Conservation (phyloP, 257 asterid species). For the Nicotiana sylvestris region DNA sequence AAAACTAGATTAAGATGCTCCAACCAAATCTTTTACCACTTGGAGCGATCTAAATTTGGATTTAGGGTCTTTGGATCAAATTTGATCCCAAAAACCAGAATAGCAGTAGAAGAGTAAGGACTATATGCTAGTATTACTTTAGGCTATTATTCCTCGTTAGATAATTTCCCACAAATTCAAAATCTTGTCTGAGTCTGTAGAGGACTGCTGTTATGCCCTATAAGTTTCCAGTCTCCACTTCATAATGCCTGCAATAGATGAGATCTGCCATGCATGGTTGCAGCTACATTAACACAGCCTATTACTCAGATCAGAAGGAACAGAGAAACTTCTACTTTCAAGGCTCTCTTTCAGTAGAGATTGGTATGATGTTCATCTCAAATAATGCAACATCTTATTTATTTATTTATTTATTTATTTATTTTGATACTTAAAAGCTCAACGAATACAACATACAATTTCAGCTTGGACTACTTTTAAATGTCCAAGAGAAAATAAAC, state of each 20-base stretch:
- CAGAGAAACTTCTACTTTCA: not conserved
- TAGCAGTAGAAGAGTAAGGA: no score
- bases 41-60: not conserved
- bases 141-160: no score
- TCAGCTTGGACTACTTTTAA: not conserved
- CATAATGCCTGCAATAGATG: no score
- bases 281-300: not conserved
- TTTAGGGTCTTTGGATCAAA: not conserved
- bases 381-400: not conserved
- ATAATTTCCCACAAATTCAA: no score
- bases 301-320: not conserved
- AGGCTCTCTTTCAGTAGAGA: not conserved
- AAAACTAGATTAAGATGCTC: not conserved
- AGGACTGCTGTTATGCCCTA: not conserved
- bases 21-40: not conserved
- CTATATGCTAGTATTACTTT: no score
- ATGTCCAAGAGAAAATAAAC: conserved; percentile 6
- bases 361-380: not conserved
- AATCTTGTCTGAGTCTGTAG: no score
- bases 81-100: not conserved
- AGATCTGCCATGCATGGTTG: not conserved
- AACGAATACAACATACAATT: not conserved
- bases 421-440: not conserved
- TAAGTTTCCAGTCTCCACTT: not conserved
- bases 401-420: not conserved